Evolutionary conservation across 352 stramenopile genomes (phyloP), one percentile per base, ranked within the genome.

Genomic region (Phytophthora tentaculata): DNA sequence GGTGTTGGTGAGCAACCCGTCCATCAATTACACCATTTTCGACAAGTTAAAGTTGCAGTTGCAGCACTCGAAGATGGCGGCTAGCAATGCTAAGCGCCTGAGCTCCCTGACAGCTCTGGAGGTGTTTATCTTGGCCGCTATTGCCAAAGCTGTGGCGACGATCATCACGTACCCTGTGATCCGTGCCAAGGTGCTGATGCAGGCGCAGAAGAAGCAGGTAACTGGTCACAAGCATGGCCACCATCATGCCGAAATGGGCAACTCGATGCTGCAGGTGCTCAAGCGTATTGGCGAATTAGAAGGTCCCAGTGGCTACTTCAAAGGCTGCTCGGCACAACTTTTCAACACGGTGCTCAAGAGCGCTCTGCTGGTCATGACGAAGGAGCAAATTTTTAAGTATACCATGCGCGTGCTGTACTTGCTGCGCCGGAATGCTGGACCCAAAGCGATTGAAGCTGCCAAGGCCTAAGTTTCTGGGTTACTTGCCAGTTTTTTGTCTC

Each of bases 11-110:
- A 92, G 76, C 71, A 97, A 97, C 69, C 89, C 89, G 26, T 91
- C 88, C 29, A 97, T 97, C 71, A 96, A 96, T 74, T 97, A 92
- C 64, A 95, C 89, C 17, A 80, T 94, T 48, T 97, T 95, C 49
- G 88, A 97, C 72, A 84, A 84, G 56, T 76, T 97, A 32, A 97
- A 97, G 69, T 67, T 91, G 44, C 70, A 79, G 26, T 51, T 91
- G 58, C 84, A 87, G 56, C 60, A 75, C 44, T 77, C 64, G 43
- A 89, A 86, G 65, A 88, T 83, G 73, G 56, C 64, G 26, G 71
- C 80, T 39, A 73, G 50, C 9, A 69, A 74, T 29, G 62, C 75
- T 10, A 67, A 69, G 44, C 77, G 80, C 2, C 37, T 87, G 62
- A 73, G 69, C 50, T 84, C 77, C 39, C 63, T 94, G n/a, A 88